Conservation (phyloP, 352 stramenopile genomes). For the Blastocystis sp. region DNA sequence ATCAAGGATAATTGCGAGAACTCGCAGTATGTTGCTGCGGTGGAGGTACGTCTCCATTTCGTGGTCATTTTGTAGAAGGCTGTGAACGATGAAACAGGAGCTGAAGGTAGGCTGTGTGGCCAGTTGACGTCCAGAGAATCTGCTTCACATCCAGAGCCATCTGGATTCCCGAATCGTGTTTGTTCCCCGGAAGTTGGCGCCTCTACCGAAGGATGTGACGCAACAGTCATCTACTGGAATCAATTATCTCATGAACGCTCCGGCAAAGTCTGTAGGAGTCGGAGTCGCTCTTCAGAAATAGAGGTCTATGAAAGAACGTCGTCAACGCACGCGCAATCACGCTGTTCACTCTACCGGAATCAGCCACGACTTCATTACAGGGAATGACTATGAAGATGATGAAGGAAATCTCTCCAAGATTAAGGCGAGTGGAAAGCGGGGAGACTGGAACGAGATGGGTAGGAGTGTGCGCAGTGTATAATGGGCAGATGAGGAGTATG, state of each 20-base stretch:
- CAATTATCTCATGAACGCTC: conserved; percentile 19
- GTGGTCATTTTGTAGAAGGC: neutral
- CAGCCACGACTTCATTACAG: conserved; percentile 6
- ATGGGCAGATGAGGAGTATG: neutral
- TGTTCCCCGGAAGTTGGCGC: neutral
- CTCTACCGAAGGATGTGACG: conserved; percentile 12
- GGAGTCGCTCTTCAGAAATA: neutral
- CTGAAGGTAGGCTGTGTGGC: neutral
- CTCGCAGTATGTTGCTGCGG: neutral
- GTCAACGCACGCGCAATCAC: conserved; percentile 16
- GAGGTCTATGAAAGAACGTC: neutral
- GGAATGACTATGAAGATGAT: conserved; percentile 31
- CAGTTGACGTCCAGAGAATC: neutral
- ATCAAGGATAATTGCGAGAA: conserved; percentile 27
- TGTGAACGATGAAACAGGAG: neutral
- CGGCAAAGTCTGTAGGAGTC: neutral
- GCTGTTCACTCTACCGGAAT: conserved; percentile 10
- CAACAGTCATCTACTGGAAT: neutral
- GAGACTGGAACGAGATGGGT: neutral
- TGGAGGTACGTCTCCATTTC: neutral
- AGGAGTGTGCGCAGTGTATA: neutral
- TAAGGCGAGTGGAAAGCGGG: conserved; percentile 3
- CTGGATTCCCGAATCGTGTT: conserved; percentile 3
- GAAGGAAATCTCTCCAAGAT: conserved; percentile 48
- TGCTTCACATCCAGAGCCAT: conserved; percentile 16